Conservation (phyloP, 371 early-diverging fungal genomes). For the Mortierella sp. region DNA sequence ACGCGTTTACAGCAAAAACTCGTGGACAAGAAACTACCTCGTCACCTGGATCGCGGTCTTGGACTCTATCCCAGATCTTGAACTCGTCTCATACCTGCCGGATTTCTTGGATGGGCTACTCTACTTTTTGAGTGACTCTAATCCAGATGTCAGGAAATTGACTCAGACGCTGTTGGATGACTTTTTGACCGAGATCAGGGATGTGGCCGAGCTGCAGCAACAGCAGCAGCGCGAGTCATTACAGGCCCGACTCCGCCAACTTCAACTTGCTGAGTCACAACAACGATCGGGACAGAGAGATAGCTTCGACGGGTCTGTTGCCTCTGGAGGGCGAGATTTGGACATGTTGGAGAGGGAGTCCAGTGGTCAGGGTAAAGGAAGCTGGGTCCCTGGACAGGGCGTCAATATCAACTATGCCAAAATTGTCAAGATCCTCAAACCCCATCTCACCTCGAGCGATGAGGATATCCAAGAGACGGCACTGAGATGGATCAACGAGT, state of each 20-base stretch:
- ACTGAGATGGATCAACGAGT: constrained; percentile 89
- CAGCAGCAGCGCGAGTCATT: constrained; percentile 60
- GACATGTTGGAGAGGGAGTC: constrained; percentile 51
- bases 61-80: constrained; percentile 92
- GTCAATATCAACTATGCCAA: constrained; percentile 85
- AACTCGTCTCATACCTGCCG: constrained; percentile 88
- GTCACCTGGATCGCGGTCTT: constrained; percentile 93
- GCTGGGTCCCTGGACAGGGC: constrained; percentile 78
- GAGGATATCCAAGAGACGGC: constrained; percentile 92
- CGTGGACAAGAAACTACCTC: constrained; percentile 89
- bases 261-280: constrained; percentile 33
- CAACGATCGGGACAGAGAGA: constrained; percentile 27
- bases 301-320: constrained; percentile 6
- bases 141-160: constrained; percentile 85
- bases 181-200: constrained; percentile 85
- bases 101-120: constrained; percentile 92
- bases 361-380: constrained; percentile 67
- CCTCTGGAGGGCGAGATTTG: neutral
- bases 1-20: constrained; percentile 89
- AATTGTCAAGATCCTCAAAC: constrained; percentile 85
- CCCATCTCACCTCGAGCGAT: constrained; percentile 83
- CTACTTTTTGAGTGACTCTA: constrained; percentile 86
- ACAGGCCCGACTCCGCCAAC: constrained; percentile 52
- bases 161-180: constrained; percentile 79
- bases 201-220: constrained; percentile 78